Base-by-base conservation (phyloP, 192 early-diverging fungal species). In the Coemansia sp. region DNA sequence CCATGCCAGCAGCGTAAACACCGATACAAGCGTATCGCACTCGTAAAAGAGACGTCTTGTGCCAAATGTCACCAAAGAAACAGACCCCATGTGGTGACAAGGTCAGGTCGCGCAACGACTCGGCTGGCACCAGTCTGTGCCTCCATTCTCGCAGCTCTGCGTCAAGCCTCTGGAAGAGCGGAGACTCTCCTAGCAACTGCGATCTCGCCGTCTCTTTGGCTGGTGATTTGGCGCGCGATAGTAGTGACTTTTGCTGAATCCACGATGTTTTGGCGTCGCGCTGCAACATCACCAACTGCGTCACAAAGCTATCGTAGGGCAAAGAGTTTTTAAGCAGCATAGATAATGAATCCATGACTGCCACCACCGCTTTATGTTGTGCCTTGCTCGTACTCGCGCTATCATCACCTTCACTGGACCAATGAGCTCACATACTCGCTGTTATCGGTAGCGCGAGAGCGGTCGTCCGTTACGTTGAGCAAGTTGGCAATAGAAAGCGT, bases 21-120 rank as follows among this genome's bases (percentile, higher is more conserved):
- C 67, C 48, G 21, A 73, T 46, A 42, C 76, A 67, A 34, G 68
- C 69, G 66, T 78, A 78, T 21, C 76, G 66, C 28, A 66, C 59
- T 5, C 76, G 66, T n/a, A 71, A 42, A 5, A 69, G 24, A 36
- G 63, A 72, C 13, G 31, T 48, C 9, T 67, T 66, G 33, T 73
- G 70, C 0, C 58, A 39, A n/a, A 62, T 33, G 24, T 43, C 50
- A 6, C 70, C 76, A 61, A 78, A 78, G 34, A 66, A 72, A 0
- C 63, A 23, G 3, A 62, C 50, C 6, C 26, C 16, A 20, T 48
- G 57, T 11, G 76, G 51, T 3, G 65, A 48, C 37, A 66, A 33
- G 23, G 48, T 31, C 0, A 28, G 36, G 10, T 72, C 63, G 33
- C 67, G 63, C 24, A 72, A 63, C 1, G 24, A 31, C 37, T 67